These are phyloP conservation scores for Termitomyces titanicus DNA, from an alignment of 768 basidiomycete genomes.

Conservation along the genomic window DNA sequence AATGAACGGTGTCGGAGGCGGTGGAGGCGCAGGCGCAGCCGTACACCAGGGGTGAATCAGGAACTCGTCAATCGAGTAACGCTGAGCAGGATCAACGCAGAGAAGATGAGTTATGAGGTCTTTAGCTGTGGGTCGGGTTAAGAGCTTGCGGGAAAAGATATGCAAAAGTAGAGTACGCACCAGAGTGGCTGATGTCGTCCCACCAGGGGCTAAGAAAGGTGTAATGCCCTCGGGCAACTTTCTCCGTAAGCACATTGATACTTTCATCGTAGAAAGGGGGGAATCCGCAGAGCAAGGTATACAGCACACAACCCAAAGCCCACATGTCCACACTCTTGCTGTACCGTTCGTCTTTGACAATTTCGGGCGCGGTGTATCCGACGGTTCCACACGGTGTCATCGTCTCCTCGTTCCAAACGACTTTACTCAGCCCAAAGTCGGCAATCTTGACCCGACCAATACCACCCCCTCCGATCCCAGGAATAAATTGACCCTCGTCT, in stretches of 20 bases:
- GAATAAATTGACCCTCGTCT: slow-evolving; percentile 95
- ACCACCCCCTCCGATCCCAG: slow-evolving; percentile 91
- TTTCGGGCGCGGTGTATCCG: slow-evolving; percentile 98
- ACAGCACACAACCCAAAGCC: slow-evolving; percentile 98
- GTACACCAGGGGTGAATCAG: slow-evolving; percentile 95
- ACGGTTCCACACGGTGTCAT: slow-evolving; percentile 99
- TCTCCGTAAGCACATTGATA: slow-evolving; percentile 96
- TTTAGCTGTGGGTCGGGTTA: slow-evolving; percentile 60
- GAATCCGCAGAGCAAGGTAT: slow-evolving; percentile 96
- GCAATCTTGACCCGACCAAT: slow-evolving; percentile 99
- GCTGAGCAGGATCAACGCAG: slow-evolving; percentile 91
- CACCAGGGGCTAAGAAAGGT: slow-evolving; percentile 99
- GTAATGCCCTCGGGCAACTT: slow-evolving; percentile 95
- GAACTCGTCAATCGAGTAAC: slow-evolving; percentile 98
- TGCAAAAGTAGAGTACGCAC: slow-evolving; percentile 36
- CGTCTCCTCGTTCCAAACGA: slow-evolving; percentile 98
- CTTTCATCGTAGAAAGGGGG: slow-evolving; percentile 99
- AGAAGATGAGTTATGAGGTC: slow-evolving; percentile 93
- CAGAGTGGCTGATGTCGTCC: slow-evolving; percentile 87
- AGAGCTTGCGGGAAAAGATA: neutral
- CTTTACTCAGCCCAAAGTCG: slow-evolving; percentile 95
- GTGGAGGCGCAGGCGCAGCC: slow-evolving; percentile 56
- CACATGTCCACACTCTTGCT: slow-evolving; percentile 99
- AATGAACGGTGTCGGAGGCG: slow-evolving; percentile 60
- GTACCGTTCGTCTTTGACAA: slow-evolving; percentile 97